These are phyloP conservation scores for Tetrapisispora taiwanensis DNA, from an alignment of 805 yeast genomes.

Conservation along the genomic window DNA sequence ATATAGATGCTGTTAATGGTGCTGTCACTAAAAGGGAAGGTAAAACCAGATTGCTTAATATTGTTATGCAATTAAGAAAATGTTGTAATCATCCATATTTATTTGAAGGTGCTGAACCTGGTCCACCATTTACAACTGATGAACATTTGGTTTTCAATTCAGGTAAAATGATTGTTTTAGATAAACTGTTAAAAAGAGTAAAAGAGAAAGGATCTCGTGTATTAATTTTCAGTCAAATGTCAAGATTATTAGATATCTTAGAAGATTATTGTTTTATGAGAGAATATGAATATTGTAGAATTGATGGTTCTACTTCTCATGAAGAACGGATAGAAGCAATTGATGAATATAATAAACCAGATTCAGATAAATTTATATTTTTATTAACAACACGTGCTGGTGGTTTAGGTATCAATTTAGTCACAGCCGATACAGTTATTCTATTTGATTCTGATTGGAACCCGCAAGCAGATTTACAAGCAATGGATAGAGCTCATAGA, in stretches of 20 bases:
- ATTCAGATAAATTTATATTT: slow-evolving; percentile 73
- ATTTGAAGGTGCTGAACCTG: slow-evolving; percentile 99
- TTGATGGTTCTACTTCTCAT: slow-evolving; percentile 88
- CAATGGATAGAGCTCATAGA: slow-evolving; percentile 97
- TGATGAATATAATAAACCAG: slow-evolving; percentile 81
- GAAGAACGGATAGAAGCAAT: slow-evolving; percentile 88
- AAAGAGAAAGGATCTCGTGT: slow-evolving; percentile 78
- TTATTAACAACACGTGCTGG: slow-evolving; percentile 92
- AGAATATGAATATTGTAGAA: slow-evolving; percentile 78
- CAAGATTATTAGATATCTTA: slow-evolving; percentile 74
- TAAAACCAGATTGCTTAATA: slow-evolving; percentile 80
- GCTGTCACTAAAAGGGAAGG: slow-evolving; percentile 91
- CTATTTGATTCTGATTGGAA: slow-evolving; percentile 94
- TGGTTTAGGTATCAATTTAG: slow-evolving; percentile 88
- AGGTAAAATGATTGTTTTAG: slow-evolving; percentile 84
- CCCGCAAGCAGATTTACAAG: slow-evolving; percentile 95
- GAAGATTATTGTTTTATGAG: slow-evolving; percentile 88
- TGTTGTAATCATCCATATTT: slow-evolving; percentile 96
- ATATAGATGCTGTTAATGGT: slow-evolving; percentile 93
- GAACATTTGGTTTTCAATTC: slow-evolving; percentile 86
- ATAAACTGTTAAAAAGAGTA: slow-evolving; percentile 65
- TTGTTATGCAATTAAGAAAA: slow-evolving; percentile 92
- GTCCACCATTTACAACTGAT: slow-evolving; percentile 94
- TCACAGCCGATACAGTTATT: slow-evolving; percentile 84
- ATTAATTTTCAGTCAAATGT: slow-evolving; percentile 88